These are phyloP conservation scores for Yueomyces sinensis DNA, from an alignment of 805 yeast species.

Conservation along the genomic window DNA sequence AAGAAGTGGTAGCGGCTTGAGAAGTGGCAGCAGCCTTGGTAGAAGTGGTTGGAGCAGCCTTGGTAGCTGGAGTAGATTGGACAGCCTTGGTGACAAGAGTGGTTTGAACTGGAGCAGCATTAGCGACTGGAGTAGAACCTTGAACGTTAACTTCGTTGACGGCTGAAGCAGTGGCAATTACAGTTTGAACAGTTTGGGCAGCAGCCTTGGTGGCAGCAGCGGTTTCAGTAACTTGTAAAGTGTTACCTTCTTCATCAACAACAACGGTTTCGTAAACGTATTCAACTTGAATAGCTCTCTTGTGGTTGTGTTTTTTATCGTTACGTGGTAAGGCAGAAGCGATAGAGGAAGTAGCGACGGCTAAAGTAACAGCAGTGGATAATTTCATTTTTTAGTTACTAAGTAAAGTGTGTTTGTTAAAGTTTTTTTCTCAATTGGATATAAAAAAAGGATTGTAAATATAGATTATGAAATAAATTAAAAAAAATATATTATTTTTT, in stretches of 20 bases:
- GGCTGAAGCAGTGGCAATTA: constrained; percentile 13
- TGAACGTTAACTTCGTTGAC: constrained; percentile 1
- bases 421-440: too few relatives aligned
- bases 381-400: too few relatives aligned
- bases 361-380: constrained; percentile 18
- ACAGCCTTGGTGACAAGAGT: constrained; percentile 26
- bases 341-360: constrained; percentile 15
- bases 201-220: constrained; percentile 21
- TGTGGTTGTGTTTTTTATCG: constrained; percentile 29
- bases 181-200: too few relatives aligned
- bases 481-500: too few relatives aligned
- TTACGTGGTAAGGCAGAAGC: constrained; percentile 17
- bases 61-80: constrained; percentile 9
- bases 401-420: too few relatives aligned
- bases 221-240: constrained; percentile 18
- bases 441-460: too few relatives aligned
- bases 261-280: constrained; percentile 42
- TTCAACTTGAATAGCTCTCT: constrained; percentile 39
- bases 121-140: constrained; percentile 12
- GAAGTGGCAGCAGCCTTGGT: constrained; percentile 19
- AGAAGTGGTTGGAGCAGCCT: constrained; percentile 12
- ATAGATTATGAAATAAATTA: too few relatives aligned
- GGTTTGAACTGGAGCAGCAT: constrained; percentile 19
- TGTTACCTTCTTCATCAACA: constrained; percentile 35
- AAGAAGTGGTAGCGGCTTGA: constrained; percentile 9